Conservation (phyloP, 169 alveolate genomes). For the Plasmodium reichenowi region DNA sequence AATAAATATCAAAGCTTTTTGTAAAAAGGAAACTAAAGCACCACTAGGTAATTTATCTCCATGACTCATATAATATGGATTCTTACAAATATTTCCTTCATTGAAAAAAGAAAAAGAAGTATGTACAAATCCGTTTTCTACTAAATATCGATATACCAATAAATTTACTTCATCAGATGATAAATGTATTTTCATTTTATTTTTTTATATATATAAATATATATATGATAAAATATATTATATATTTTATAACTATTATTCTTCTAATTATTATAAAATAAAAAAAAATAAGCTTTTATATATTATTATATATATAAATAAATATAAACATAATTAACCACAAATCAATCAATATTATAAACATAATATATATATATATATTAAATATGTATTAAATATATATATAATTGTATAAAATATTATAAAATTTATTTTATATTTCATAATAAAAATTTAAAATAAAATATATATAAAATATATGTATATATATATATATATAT, state of each 20-base stretch:
- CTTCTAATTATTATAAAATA: background rate
- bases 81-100: conserved; percentile 87
- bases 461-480: too few relatives aligned
- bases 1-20: conserved; percentile 90
- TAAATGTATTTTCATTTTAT: conserved; percentile 88
- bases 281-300: background rate
- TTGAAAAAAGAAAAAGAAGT: conserved; percentile 89
- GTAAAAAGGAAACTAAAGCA: conserved; percentile 90
- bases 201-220: background rate
- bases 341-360: too few relatives aligned
- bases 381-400: too few relatives aligned
- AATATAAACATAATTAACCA: too few relatives aligned
- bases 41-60: conserved; percentile 90
- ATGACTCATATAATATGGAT: conserved; percentile 88
- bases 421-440: too few relatives aligned
- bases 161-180: conserved; percentile 92
- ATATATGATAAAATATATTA: background rate
- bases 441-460: too few relatives aligned
- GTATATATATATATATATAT: too few relatives aligned
- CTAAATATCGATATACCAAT: conserved; percentile 89
- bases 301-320: too few relatives aligned
- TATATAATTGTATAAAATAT: too few relatives aligned
- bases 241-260: background rate
- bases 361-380: too few relatives aligned
- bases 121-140: conserved; percentile 91